These are phyloP conservation scores for Cercospora nicotianae DNA, from an alignment of 2,329 filamentous ascomycete species.

Conservation along the genomic window DNA sequence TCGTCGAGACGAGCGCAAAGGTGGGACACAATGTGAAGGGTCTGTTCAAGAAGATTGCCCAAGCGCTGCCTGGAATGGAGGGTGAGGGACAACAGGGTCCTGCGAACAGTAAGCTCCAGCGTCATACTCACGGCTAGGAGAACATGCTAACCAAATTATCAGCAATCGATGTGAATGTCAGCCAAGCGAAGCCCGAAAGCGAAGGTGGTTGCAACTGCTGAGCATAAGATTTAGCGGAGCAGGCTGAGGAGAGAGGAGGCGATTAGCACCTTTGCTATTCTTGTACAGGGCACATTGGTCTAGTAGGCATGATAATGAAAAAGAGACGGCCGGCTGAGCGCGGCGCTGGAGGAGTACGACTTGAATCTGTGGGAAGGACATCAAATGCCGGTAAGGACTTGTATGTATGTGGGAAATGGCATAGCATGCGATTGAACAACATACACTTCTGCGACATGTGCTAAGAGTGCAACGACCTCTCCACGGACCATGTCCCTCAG, in stretches of 20 bases:
- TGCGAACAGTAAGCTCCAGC: conserved; percentile 68
- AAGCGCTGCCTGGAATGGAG: conserved; percentile 97
- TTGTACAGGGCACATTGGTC: conserved; percentile 10
- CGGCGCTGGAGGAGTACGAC: conserved; percentile 2
- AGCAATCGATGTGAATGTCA: conserved; percentile 43
- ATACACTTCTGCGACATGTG: not conserved
- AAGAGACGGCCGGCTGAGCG: not conserved
- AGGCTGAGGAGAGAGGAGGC: not conserved
- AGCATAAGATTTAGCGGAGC: conserved; percentile 2
- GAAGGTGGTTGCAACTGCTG: conserved; percentile 42
- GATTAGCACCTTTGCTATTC: conserved; percentile 5
- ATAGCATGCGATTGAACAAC: not conserved
- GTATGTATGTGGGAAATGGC: not conserved
- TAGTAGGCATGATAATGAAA: not conserved
- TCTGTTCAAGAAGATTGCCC: conserved; percentile 95
- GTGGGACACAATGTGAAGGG: conserved; percentile 97
- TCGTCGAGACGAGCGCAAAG: conserved; percentile 98
- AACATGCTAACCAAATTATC: conserved; percentile 23
- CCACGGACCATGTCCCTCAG: too few species aligned
- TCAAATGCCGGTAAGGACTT: not conserved
- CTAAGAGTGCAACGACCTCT: too few species aligned
- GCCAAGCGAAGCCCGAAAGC: conserved; percentile 38
- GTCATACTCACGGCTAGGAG: not conserved
- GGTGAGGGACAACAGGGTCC: conserved; percentile 77
- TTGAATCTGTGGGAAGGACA: not conserved